Conservation (phyloP, 164 flowering plant genomes). For the Houttuynia cordata region DNA sequence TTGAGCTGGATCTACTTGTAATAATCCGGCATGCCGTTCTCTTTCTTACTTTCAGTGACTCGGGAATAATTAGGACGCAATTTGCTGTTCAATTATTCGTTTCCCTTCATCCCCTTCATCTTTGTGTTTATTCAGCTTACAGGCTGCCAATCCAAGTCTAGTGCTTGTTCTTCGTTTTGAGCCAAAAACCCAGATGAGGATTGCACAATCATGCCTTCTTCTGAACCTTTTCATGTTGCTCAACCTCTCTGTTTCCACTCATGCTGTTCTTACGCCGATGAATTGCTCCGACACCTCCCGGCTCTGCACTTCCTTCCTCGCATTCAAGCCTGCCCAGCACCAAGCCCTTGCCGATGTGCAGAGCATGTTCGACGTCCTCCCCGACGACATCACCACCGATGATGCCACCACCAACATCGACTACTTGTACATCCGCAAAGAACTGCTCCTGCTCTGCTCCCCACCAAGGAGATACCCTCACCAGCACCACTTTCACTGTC, state of each 20-base stretch:
- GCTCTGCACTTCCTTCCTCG: conserved; percentile 69
- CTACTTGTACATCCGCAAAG: conserved; percentile 47
- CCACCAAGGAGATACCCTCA: conserved; percentile 33
- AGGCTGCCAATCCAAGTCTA: background rate
- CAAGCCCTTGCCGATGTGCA: conserved; percentile 43
- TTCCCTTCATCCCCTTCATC: background rate
- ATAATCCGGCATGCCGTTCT: too few species aligned
- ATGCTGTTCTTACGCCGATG: conserved; percentile 37
- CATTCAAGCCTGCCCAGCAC: conserved; percentile 40
- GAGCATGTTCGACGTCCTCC: conserved; percentile 80
- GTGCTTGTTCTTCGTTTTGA: too few species aligned
- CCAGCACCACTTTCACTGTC: conserved; percentile 69
- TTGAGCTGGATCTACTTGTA: too few species aligned
- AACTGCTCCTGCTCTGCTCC: conserved; percentile 62
- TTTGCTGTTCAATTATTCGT: too few species aligned
- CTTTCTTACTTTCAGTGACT: too few species aligned
- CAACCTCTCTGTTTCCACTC: background rate
- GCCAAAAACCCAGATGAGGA: conserved; percentile 2
- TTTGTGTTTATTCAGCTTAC: background rate
- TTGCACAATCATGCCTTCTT: conserved; percentile 1
- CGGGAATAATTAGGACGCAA: too few species aligned
- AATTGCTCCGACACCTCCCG: conserved; percentile 66
- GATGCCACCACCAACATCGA: conserved; percentile 14
- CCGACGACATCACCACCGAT: conserved; percentile 44
- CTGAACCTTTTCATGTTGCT: conserved; percentile 14